Evolutionary conservation across 2,329 filamentous ascomycete genomes (phyloP).

Genomic region (Fusarium sp.): DNA sequence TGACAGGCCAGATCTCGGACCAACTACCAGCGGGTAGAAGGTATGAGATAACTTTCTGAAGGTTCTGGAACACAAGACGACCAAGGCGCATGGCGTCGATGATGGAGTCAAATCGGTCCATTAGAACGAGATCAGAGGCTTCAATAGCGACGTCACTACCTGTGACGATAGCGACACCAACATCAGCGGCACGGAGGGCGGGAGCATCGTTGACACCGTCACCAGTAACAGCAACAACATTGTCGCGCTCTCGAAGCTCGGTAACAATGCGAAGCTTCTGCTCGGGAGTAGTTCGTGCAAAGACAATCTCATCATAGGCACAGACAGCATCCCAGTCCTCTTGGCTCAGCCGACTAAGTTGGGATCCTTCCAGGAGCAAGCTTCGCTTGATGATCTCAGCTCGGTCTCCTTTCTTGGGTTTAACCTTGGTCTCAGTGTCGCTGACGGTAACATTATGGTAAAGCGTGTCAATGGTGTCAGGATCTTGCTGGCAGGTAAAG

Average conservation of each 20-base stretch:
- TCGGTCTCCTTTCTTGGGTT: constrained; percentile 28
- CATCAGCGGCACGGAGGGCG: constrained; percentile 75
- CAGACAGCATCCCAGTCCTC: constrained; percentile 63
- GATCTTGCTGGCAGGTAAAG: constrained; percentile 65
- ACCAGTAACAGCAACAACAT: constrained; percentile 79
- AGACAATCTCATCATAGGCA: constrained; percentile 72
- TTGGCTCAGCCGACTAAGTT: constrained; percentile 68
- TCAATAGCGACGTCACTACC: constrained; percentile 76
- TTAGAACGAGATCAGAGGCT: constrained; percentile 76
- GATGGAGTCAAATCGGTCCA: constrained; percentile 80
- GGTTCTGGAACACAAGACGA: constrained; percentile 59
- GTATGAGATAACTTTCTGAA: constrained; percentile 60
- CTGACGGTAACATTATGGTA: constrained; percentile 15
- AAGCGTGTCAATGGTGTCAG: constrained; percentile 53
- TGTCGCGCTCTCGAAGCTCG: constrained; percentile 71
- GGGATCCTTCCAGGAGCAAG: constrained; percentile 67
- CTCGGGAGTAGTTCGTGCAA: constrained; percentile 77
- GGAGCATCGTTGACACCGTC: constrained; percentile 80
- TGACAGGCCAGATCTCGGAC: constrained; percentile 71
- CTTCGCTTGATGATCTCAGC: constrained; percentile 35
- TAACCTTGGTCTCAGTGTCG: constrained; percentile 26
- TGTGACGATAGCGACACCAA: constrained; percentile 77
- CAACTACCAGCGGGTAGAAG: constrained; percentile 67
- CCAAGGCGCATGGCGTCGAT: constrained; percentile 72
- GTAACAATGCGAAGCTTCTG: constrained; percentile 82